Evolutionary conservation across 129 eudicot genomes (phyloP), one percentile per base, ranked within the genome.

Genomic region (Helianthus annuus): DNA sequence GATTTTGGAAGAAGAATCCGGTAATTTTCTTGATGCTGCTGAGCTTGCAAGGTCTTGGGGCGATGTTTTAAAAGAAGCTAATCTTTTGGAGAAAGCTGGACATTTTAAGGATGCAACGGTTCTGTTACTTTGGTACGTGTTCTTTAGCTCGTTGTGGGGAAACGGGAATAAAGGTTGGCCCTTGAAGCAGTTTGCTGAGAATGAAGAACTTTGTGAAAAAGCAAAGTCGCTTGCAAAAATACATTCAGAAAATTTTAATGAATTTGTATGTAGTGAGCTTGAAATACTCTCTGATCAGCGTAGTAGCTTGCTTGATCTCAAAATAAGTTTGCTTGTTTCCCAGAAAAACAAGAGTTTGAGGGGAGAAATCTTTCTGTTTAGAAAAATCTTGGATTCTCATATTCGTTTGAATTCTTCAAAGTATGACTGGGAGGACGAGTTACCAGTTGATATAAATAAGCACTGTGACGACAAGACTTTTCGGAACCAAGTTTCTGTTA

Each of bases 1-100:
- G 75, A 9, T 72, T 72, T 51, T 91, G 72, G 97, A 91, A 75
- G 88, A 82, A 82, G 96, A 88, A 75, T 76, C 83, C 0, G 88
- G 92, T 15, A 74, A 84, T 71, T 88, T 84, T 56, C 38, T 71
- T 32, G 83, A 76, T 42, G 97, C 97, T 71, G 92, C 86, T 0
- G 89, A 81, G 68, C 71, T 91, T 29, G 96, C 88, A 1, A 84
- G 77, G 60, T 53, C 71, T 42, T 74, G 64, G 63, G 93, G 96
- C 60, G 80, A 91, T 68, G 52, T 79, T 63, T 22, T 88, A 46
- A 82, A 61, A 15, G 96, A 91, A 67, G 89, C 85, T 27, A 87
- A 88, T 81, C 69, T 88, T 10, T 72, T 81, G 46, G 87, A 36
- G 7, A 86, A 86, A 71, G 90, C 87, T 36, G 89, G 86, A 44